Conservation (phyloP, 1,139 yeast genomes). For the Yarrowia galli region DNA sequence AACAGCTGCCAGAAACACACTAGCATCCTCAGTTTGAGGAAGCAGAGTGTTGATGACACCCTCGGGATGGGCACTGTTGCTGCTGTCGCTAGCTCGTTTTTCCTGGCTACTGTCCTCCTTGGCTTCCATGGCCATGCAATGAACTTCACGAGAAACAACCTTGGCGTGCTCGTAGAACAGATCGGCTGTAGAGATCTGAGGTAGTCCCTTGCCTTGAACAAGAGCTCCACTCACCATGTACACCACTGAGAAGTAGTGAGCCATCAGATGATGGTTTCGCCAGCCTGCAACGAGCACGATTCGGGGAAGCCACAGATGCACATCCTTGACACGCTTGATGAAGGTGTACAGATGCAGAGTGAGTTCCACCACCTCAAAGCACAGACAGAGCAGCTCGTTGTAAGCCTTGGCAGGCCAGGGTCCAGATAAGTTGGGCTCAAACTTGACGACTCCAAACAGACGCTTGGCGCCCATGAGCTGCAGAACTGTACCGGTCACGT, state of each 20-base stretch:
- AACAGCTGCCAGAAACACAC: constrained; percentile 11
- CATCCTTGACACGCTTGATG: constrained; percentile 28
- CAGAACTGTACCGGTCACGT: constrained; percentile 39
- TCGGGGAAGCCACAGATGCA: constrained; percentile 28
- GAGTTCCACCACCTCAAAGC: constrained; percentile 30
- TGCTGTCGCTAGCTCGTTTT: constrained; percentile 21
- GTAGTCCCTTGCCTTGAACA: constrained; percentile 10
- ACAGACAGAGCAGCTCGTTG: constrained; percentile 11
- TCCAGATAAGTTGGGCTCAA: constrained; percentile 25
- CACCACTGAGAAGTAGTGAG: constrained; percentile 27
- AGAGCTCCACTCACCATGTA: constrained; percentile 29
- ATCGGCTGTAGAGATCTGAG: constrained; percentile 10
- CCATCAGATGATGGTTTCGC: constrained; percentile 32
- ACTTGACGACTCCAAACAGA: constrained; percentile 6
- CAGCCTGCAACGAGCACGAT: constrained; percentile 30
- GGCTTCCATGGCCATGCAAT: constrained; percentile 4
- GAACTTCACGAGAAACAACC: constrained; percentile 13
- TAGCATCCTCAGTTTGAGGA: constrained; percentile 13
- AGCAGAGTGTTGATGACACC: constrained; percentile 18
- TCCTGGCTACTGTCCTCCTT: constrained; percentile 11
- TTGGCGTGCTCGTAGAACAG: constrained; percentile 16
- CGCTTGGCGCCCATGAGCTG: constrained; percentile 17
- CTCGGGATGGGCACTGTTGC: constrained; percentile 9
- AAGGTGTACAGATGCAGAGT: constrained; percentile 33
- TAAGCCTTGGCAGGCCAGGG: constrained; percentile 31